Evolutionary conservation across 2,329 filamentous ascomycete species (phyloP).

Genomic region (Diaporthe sp.): DNA sequence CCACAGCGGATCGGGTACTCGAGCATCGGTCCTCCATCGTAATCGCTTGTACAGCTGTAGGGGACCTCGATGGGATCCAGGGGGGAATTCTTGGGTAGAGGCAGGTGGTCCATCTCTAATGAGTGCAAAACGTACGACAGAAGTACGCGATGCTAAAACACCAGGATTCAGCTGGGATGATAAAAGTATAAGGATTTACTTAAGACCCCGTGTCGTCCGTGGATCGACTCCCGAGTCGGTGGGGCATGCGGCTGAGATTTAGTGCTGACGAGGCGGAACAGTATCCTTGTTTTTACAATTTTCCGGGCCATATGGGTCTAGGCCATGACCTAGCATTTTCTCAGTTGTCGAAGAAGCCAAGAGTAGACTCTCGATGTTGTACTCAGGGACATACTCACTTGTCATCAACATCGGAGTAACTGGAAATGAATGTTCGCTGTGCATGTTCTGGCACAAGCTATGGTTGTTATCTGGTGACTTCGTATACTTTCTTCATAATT

Average conservation of each 20-base stretch:
- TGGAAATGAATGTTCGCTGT: not conserved
- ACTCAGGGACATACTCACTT: not conserved
- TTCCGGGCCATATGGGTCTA: not conserved
- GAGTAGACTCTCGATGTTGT: not conserved
- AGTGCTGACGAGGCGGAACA: not conserved
- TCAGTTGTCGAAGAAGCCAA: not conserved
- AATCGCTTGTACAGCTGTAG: not conserved
- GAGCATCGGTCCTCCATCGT: conserved; percentile 9
- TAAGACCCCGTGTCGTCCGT: not conserved
- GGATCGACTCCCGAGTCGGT: not conserved
- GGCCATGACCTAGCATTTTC: not conserved
- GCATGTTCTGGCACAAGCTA: not conserved
- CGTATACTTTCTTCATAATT: too few relatives aligned
- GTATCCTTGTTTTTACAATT: not conserved
- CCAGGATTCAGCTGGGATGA: not conserved
- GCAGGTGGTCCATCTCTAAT: not conserved
- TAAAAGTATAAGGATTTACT: not conserved
- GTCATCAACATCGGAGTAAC: not conserved
- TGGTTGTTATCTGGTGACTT: too few relatives aligned
- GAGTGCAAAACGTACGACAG: not conserved
- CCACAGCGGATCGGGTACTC: not conserved
- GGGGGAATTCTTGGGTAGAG: not conserved
- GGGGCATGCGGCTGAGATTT: conserved; percentile 15
- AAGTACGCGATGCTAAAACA: not conserved
- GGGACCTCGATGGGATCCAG: not conserved